Percentiles rank a stretch among this genome's conserved stretches.
phyloP scores from a whole-genome alignment of 2,329 filamentous ascomycete genomes.

The Aspergillus melleus region DNA sequence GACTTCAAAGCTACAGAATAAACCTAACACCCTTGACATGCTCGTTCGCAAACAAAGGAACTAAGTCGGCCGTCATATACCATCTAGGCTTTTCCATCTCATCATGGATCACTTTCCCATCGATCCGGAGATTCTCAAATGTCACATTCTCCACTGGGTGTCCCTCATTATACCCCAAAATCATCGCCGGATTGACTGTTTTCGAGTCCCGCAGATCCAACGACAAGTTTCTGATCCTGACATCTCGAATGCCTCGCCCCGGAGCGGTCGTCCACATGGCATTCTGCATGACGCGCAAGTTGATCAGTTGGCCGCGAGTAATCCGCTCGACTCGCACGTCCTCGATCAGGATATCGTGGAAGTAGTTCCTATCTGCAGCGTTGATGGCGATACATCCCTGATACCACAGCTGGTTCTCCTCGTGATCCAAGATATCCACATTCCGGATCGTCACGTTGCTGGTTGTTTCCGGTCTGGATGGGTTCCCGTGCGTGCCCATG shows the following conservation, averaged over 20 bases:
- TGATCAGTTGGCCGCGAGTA: conserved; percentile 31
- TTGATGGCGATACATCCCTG: conserved; percentile 40
- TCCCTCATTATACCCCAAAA: conserved; percentile 12
- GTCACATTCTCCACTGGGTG: conserved; percentile 3
- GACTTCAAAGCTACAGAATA: not conserved
- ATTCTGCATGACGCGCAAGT: conserved; percentile 38
- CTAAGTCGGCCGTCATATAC: conserved; percentile 25
- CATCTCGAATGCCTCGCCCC: conserved; percentile 31
- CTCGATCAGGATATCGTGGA: conserved; percentile 16
- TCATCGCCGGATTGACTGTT: conserved; percentile 17
- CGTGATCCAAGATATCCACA: conserved; percentile 40
- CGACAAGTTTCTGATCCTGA: conserved; percentile 26
- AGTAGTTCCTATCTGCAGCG: conserved; percentile 34
- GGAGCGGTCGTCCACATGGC: conserved; percentile 36
- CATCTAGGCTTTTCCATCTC: conserved; percentile 28
- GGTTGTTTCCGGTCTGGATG: conserved; percentile 33
- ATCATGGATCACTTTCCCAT: conserved; percentile 22
- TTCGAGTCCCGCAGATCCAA: not conserved
- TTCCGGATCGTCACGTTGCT: conserved; percentile 31
- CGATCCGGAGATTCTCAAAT: conserved; percentile 15
- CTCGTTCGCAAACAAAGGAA: conserved; percentile 27
- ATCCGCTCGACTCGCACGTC: conserved; percentile 31
- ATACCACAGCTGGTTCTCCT: conserved; percentile 37
- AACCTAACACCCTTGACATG: conserved; percentile 17
- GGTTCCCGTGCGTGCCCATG: conserved; percentile 40